Base-by-base conservation (phyloP, 1,284 basidiomycete species). In the Ustilago loliicola region DNA sequence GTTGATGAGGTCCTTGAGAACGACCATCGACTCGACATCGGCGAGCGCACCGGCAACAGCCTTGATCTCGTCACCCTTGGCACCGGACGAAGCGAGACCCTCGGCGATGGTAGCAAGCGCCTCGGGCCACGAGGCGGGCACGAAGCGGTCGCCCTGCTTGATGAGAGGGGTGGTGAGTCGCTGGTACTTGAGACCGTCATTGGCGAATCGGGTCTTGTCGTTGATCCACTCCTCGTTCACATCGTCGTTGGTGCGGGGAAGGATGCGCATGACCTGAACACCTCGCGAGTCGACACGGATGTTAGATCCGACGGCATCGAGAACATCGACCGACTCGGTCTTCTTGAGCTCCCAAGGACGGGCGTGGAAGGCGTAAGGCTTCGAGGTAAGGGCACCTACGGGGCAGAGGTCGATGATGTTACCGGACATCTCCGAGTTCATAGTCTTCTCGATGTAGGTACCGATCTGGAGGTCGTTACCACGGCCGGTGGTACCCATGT, bases 171-270 rank as follows among this genome's bases (percentile, higher is more conserved):
- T 93, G 17, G 96, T 98, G 83, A 99, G 89, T 40, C 96, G 93
- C 88, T 99, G 97, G 90, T 94, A 96, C 84, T 92, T 92, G 59
- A 99, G 91, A 48, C 97, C 97, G 83, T 99, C 97, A 87, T 94
- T 93, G 2, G 96, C 94, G 87, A 94, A 96, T 72, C 97, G 93
- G 2, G 96, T 96, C 91, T 99, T 99, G 90, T 99, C 96, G 87
- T 91, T 96, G 88, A 99, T 97, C 96, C 97, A 99, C 88, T 99
- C 97, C 89, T 99, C 97, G 87, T 99, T 99, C 73, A 99, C 92
- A 81, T 98, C 94, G 87, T 99, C 96, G 87, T 99, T 99, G 67
- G 94, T 93, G 82, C 93, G 91, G 3, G 97, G 97, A 86, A 97
- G 94, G 82, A 99, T 91, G 56, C 96, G 92, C 95, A 99, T 99